Percentiles rank a stretch among this genome's conserved stretches.
Evolutionary conservation across 768 basidiomycete genomes (phyloP).

Genomic region (Tulasnella sp.): DNA sequence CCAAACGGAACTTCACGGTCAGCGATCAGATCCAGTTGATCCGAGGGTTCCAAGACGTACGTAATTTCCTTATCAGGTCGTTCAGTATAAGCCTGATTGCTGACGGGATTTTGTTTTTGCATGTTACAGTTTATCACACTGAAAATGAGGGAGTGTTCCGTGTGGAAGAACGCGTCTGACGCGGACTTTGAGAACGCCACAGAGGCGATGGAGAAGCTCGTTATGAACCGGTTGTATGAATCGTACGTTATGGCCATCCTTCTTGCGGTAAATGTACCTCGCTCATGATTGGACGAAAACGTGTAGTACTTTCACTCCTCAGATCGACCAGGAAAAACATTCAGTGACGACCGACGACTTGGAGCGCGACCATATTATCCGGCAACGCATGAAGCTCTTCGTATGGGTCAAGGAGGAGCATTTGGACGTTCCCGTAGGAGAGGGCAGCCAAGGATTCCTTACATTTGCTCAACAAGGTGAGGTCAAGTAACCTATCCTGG

Average conservation of each 20-base stretch:
- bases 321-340: slow-evolving; percentile 51
- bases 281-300: slow-evolving; percentile 1
- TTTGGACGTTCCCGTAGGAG: slow-evolving; percentile 69
- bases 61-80: slow-evolving; percentile 23
- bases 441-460: slow-evolving; percentile 61
- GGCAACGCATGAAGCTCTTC: slow-evolving; percentile 84
- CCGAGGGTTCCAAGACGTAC: slow-evolving; percentile 80
- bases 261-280: background rate
- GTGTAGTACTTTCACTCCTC: slow-evolving; percentile 83
- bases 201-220: slow-evolving; percentile 99
- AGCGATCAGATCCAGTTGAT: slow-evolving; percentile 93
- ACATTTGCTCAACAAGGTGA: slow-evolving; percentile 82
- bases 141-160: slow-evolving; percentile 76
- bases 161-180: slow-evolving; percentile 71
- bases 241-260: slow-evolving; percentile 57
- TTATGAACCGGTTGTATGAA: slow-evolving; percentile 96
- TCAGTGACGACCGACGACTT: slow-evolving; percentile 89
- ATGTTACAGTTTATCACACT: slow-evolving; percentile 71
- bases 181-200: slow-evolving; percentile 90
- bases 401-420: slow-evolving; percentile 83
- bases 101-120: background rate
- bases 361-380: slow-evolving; percentile 85
- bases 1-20: slow-evolving; percentile 84
- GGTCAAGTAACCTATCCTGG: slow-evolving; percentile 3
- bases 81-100: background rate